Evolutionary conservation across 2,329 filamentous ascomycete species (phyloP), one percentile per base, ranked within the genome.

Genomic region (Aspergillus pseudoglaucus): DNA sequence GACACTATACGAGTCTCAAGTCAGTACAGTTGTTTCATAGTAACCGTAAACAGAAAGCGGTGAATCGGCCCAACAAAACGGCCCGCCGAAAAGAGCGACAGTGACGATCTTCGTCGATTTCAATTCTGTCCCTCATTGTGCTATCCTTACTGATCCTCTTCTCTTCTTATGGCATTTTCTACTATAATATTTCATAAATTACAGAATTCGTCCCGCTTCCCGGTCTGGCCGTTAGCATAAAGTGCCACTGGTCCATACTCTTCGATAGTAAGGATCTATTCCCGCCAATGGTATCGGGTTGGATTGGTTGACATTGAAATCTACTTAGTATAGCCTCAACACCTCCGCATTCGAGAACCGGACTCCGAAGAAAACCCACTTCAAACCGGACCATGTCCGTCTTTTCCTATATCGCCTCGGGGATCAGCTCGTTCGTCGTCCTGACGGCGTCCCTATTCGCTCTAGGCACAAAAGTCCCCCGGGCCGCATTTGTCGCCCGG

Each of bases 341-440:
- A 18, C 17, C 17, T 8, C n/a, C 3, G 33, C 33, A 37, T 37
- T 5, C 17, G 33, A 17, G 17, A 37, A 8, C 33, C 33, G 33
- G 9, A 17, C 12, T 2, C n/a, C 17, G n/a, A 17, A 17, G 12
- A 4, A 39, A 39, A 18, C 8, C 17, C 18, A 10, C 18, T 5
- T 12, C 15, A 9, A 9, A 6, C 17, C 37, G 37, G 52, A 67
- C 68, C 62, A 77, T 87, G 75, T 87, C 83, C 72, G 70, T 81
- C 67, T 66, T 85, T 52, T 83, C 82, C 50, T 67, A 77, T 56
- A 69, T 79, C 57, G 59, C 80, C 39, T 79, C 81, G 53, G 75
- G 77, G 44, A 74, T 88, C 56, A 81, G 82, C 57, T 75, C 78
- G 42, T 88, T 87, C 66, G 72, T 85, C 52, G 75, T 77, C 33